Base-by-base conservation (phyloP, 345 rosid species). In the Moricandia moricandioides region DNA sequence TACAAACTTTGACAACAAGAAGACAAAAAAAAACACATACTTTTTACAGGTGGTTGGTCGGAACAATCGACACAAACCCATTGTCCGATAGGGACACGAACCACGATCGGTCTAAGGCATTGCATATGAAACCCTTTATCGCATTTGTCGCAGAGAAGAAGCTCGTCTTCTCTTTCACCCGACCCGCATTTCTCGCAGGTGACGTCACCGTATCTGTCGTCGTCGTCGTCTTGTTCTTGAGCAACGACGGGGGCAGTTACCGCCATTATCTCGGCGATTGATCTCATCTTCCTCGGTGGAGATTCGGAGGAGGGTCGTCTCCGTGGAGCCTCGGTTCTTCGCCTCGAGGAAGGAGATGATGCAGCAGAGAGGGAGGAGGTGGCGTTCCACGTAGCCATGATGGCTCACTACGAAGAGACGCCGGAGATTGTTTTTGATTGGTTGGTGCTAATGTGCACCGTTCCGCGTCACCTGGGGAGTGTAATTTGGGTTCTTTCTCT, bases 401-500 rank as follows among this genome's bases (percentile, higher is more conserved):
- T 16, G 56, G 18, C 3, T 5, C 14, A 12, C 49, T 0, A n/a
- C 52, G 52, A 47, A 47, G 52, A 47, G 52, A n/a, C 18, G 54
- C 54, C 8, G 9, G 54, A 14, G 54, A 21, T n/a, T n/a, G 54
- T 3, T 6, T 47, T 47, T 14, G 54, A 47, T 47, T 47, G 54
- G 54, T 40, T 40, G 47, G n/a, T n/a, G 47, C 47, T 40, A 40
- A 40, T 40, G 47, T 40, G 47, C 40, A 37, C 40, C 40, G 11
- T 83, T 71, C 79, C 80, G 72, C 78, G 62, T 76, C 69, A 63
- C 29, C 64, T 33, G 80, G 51, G 13, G 73, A 71, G 55, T 74
- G 65, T 72, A 13, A 37, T n/a, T n/a, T 78, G 73, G 73, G 73
- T 34, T 64, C 40, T 70, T 24, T 6, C 5, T 6, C 16, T 54